A percentile compares a stretch with the other conserved stretches of the same genome.
Conservation (phyloP, 78 protist species). For the Cavenderia fasciculata region DNA sequence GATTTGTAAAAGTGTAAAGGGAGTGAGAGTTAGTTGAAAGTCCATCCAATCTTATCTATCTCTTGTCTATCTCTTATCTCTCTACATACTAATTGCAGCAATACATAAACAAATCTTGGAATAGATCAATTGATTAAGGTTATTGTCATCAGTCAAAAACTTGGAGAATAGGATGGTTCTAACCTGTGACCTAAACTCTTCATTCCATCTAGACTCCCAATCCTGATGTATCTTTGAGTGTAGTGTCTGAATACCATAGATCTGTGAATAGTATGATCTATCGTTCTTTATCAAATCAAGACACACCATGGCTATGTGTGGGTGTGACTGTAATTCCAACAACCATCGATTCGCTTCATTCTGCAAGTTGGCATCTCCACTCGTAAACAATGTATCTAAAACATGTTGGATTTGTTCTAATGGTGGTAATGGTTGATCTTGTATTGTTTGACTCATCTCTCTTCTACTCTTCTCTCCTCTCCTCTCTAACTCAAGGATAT, state of each 20-base stretch:
- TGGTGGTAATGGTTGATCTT: slow-evolving; percentile 33
- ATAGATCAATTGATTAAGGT: background rate
- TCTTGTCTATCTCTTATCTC: too few species aligned
- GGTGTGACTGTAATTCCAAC: slow-evolving; percentile 44
- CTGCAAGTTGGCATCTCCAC: slow-evolving; percentile 1
- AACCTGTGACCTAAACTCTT: slow-evolving; percentile 20
- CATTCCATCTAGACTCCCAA: slow-evolving; percentile 67
- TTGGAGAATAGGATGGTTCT: slow-evolving; percentile 10
- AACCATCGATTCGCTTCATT: slow-evolving; percentile 75
- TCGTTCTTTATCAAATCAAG: slow-evolving; percentile 32
- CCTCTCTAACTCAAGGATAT: too few species aligned
- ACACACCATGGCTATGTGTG: slow-evolving; percentile 27
- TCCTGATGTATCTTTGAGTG: slow-evolving; percentile 46
- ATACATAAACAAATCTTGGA: slow-evolving; percentile 43
- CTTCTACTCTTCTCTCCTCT: too few species aligned
- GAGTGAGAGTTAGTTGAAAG: background rate
- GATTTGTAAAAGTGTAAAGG: background rate
- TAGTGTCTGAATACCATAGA: slow-evolving; percentile 66
- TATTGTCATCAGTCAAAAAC: slow-evolving; percentile 17
- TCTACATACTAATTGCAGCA: slow-evolving; percentile 39
- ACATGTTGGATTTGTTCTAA: slow-evolving; percentile 53
- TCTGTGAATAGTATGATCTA: slow-evolving; percentile 46
- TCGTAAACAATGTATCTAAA: slow-evolving; percentile 37
- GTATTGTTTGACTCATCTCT: too few species aligned
- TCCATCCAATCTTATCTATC: background rate